Evolutionary conservation across 352 stramenopile genomes (phyloP).

Genomic region (Phytophthora hibernalis): DNA sequence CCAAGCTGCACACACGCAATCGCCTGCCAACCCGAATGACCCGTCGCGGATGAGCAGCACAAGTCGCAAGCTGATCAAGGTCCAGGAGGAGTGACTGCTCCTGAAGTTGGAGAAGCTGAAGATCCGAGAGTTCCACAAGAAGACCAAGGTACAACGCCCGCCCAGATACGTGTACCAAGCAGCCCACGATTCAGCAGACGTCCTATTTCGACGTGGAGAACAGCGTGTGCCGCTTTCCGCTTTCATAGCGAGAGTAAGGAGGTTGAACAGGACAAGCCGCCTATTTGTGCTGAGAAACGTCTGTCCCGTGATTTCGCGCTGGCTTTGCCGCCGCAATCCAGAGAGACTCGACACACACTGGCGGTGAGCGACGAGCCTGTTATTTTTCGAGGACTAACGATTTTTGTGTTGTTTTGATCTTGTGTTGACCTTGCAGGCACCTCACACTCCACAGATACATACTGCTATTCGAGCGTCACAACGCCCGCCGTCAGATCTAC

Average conservation of each 20-base stretch:
- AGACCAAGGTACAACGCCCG: constrained; percentile 69
- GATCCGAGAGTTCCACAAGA: constrained; percentile 82
- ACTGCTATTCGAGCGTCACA: constrained; percentile 51
- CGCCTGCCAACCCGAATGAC: constrained; percentile 50
- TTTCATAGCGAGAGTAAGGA: constrained; percentile 33
- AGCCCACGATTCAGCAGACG: constrained; percentile 80
- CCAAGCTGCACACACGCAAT: constrained; percentile 58
- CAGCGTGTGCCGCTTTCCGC: constrained; percentile 55
- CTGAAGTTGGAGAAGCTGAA: constrained; percentile 76
- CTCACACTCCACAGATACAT: constrained; percentile 49
- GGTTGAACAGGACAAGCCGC: constrained; percentile 25
- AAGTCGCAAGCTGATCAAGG: constrained; percentile 76
- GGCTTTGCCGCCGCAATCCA: constrained; percentile 32
- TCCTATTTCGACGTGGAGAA: constrained; percentile 69
- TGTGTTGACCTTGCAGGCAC: constrained; percentile 21
- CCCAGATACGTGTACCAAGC: constrained; percentile 75
- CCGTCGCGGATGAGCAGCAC: constrained; percentile 75
- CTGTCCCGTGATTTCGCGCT: constrained; percentile 45
- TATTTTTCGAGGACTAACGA: constrained; percentile 7
- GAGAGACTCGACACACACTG: constrained; percentile 29
- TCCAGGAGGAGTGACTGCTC: constrained; percentile 73
- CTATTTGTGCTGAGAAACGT: constrained; percentile 48
- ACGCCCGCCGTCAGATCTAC: constrained; percentile 34
- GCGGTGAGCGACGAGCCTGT: constrained; percentile 28
- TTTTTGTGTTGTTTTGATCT: neutral